phyloP scores from a whole-genome alignment of 2,329 filamentous ascomycete species.

The Aureobasidium sp. region DNA sequence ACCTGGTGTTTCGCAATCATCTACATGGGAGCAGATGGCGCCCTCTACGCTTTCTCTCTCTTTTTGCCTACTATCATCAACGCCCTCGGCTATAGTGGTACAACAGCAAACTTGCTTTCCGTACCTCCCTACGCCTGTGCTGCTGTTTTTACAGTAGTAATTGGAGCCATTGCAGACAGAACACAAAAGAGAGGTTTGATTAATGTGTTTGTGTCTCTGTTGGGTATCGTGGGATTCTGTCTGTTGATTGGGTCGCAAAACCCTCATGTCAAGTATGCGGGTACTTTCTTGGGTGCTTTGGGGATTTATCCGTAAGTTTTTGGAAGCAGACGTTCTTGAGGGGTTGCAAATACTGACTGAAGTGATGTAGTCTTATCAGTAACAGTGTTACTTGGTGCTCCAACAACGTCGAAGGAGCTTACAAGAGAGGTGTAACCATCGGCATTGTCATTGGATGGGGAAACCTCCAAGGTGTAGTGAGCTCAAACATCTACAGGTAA shows the following conservation, averaged over 20 bases:
- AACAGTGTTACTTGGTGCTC: constrained; percentile 87
- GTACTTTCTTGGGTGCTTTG: constrained; percentile 72
- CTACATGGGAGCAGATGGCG: constrained; percentile 64
- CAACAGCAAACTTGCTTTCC: constrained; percentile 60
- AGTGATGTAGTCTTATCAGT: constrained; percentile 47
- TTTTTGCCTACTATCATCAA: constrained; percentile 74
- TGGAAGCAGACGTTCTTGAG: no score
- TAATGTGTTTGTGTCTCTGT: constrained; percentile 61
- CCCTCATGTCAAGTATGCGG: constrained; percentile 67
- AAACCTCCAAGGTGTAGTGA: constrained; percentile 68
- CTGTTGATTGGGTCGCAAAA: constrained; percentile 63
- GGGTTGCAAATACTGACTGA: background rate
- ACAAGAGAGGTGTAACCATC: constrained; percentile 83
- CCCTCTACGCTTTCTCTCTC: constrained; percentile 66
- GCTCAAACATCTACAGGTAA: no score
- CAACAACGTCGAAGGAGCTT: constrained; percentile 85
- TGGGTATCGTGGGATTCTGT: constrained; percentile 68
- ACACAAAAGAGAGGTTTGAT: constrained; percentile 65
- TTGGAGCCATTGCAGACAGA: constrained; percentile 70
- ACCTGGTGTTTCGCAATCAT: constrained; percentile 66
- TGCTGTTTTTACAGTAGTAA: constrained; percentile 56
- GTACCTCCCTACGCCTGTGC: constrained; percentile 70
- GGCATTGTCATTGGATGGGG: constrained; percentile 88
- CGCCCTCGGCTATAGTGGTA: constrained; percentile 47
- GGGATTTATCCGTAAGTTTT: constrained; percentile 64